phyloP scores from a whole-genome alignment of 768 basidiomycete genomes.

The Tulasnella sp. region DNA sequence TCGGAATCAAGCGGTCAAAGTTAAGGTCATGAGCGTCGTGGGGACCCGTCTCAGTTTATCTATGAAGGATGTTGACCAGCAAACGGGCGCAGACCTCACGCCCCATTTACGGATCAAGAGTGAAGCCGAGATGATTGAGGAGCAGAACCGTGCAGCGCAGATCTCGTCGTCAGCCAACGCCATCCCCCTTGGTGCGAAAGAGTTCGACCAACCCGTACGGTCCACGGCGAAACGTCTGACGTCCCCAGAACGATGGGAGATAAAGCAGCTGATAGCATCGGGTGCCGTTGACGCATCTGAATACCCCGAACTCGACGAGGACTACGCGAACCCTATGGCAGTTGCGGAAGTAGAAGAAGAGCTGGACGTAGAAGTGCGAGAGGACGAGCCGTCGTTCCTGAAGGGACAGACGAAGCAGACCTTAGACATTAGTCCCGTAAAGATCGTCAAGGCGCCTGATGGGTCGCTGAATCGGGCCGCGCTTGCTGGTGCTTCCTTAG shows the following conservation, averaged over 20 bases:
- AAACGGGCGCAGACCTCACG: slow-evolving; percentile 77
- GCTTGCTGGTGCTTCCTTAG: slow-evolving; percentile 81
- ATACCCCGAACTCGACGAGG: slow-evolving; percentile 87
- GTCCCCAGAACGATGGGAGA: slow-evolving; percentile 97
- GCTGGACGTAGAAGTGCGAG: slow-evolving; percentile 90
- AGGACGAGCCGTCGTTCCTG: slow-evolving; percentile 93
- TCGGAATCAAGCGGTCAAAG: slow-evolving; percentile 77
- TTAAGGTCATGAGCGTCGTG: slow-evolving; percentile 92
- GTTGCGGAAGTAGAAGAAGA: slow-evolving; percentile 91
- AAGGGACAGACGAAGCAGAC: slow-evolving; percentile 94
- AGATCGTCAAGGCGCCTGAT: slow-evolving; percentile 97
- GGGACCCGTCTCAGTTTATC: slow-evolving; percentile 74
- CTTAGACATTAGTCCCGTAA: slow-evolving; percentile 90
- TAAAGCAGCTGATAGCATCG: slow-evolving; percentile 95
- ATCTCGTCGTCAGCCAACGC: slow-evolving; percentile 78
- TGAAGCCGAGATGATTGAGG: slow-evolving; percentile 78
- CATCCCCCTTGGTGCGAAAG: slow-evolving; percentile 56
- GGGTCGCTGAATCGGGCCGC: slow-evolving; percentile 94
- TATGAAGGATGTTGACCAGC: slow-evolving; percentile 97
- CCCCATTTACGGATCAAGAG: slow-evolving; percentile 92
- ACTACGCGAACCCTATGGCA: slow-evolving; percentile 61
- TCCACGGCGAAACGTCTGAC: slow-evolving; percentile 87
- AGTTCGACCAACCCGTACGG: slow-evolving; percentile 41
- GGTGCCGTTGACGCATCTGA: slow-evolving; percentile 87
- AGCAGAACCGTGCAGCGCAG: slow-evolving; percentile 48